Conservation (phyloP, 805 yeast genomes). For the Metschnikowia corniflorae region DNA sequence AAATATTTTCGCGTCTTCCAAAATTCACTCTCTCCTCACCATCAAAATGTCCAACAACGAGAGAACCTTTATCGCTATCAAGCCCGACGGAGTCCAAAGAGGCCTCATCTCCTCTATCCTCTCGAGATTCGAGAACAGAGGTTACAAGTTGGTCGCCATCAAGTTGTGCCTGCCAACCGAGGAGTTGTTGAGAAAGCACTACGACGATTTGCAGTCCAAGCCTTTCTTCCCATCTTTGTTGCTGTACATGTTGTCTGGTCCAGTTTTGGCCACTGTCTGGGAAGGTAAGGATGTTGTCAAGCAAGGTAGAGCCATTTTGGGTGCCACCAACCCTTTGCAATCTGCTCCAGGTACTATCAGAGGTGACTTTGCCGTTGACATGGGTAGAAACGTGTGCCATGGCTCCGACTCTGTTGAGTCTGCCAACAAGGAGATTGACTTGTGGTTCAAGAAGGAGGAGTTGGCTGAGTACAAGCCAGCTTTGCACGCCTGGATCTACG, state of each 20-base stretch:
- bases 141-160: slow-evolving; percentile 94
- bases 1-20: neutral
- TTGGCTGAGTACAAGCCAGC: slow-evolving; percentile 88
- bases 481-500: slow-evolving; percentile 88
- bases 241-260: slow-evolving; percentile 97
- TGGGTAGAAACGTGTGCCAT: slow-evolving; percentile 99
- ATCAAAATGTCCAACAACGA: slow-evolving; percentile 54
- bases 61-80: slow-evolving; percentile 89
- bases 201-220: slow-evolving; percentile 91
- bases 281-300: slow-evolving; percentile 99
- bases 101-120: slow-evolving; percentile 89
- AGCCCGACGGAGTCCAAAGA: slow-evolving; percentile 99
- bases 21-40: neutral
- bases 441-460: slow-evolving; percentile 99
- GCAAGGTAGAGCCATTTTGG: slow-evolving; percentile 95
- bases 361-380: slow-evolving; percentile 97
- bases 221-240: slow-evolving; percentile 98
- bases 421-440: slow-evolving; percentile 91
- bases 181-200: slow-evolving; percentile 85
- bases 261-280: slow-evolving; percentile 99
- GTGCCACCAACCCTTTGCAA: slow-evolving; percentile 97
- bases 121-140: slow-evolving; percentile 94
- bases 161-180: slow-evolving; percentile 88
- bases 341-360: slow-evolving; percentile 99
- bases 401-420: slow-evolving; percentile 99